Conservation (phyloP, 768 basidiomycete species). For the Gloeopeniophorella convolvens region DNA sequence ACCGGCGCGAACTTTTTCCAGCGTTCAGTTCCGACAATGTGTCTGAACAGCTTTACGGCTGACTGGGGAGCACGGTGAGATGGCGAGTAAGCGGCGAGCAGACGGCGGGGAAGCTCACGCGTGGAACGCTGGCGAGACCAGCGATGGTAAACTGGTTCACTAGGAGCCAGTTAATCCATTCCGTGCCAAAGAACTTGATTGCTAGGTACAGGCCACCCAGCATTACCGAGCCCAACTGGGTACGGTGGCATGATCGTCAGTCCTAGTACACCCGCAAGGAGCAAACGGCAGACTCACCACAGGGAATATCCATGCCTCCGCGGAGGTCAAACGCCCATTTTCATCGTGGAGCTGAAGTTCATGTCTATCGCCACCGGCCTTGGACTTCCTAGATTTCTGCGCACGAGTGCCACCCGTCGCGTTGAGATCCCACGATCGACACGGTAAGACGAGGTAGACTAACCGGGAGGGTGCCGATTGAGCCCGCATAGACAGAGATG, state of each 20-base stretch:
- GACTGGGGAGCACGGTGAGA: conserved; percentile 33
- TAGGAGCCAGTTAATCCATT: conserved; percentile 79
- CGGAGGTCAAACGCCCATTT: conserved; percentile 56
- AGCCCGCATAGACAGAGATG: conserved; percentile 62
- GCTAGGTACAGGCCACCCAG: conserved; percentile 64
- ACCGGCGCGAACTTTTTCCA: conserved; percentile 54
- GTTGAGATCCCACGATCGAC: background rate
- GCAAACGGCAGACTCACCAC: conserved; percentile 41
- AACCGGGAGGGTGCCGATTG: conserved; percentile 63
- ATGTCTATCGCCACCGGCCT: no score
- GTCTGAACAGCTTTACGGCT: conserved; percentile 43
- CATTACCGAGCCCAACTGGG: conserved; percentile 67
- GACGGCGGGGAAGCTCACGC: conserved; percentile 35
- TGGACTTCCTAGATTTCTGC: conserved; percentile 15
- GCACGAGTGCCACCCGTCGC: conserved; percentile 3
- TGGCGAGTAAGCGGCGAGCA: background rate
- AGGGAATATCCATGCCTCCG: conserved; percentile 72
- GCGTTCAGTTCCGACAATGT: conserved; percentile 39
- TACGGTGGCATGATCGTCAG: background rate
- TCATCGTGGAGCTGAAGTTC: conserved; percentile 36
- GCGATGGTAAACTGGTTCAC: conserved; percentile 68
- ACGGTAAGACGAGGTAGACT: conserved; percentile 25
- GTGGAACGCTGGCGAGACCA: conserved; percentile 63
- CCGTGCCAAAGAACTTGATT: conserved; percentile 69
- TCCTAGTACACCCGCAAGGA: background rate